Evolutionary conservation across 2,329 filamentous ascomycete genomes (phyloP).

Genomic region (Colletotrichum musae): DNA sequence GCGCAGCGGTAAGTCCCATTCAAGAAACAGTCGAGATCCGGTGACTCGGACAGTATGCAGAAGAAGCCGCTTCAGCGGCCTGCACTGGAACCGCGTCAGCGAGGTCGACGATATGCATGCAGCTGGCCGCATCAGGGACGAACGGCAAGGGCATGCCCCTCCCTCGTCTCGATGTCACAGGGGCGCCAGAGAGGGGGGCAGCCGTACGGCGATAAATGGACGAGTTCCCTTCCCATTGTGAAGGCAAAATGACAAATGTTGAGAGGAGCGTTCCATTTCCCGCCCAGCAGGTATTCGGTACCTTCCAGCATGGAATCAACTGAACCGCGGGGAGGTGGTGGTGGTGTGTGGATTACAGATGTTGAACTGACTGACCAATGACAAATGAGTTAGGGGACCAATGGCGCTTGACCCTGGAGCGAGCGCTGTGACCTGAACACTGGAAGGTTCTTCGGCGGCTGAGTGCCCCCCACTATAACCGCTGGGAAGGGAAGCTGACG

Average conservation of each 20-base stretch:
- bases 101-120: conserved; percentile 26
- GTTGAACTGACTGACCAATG: not conserved
- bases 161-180: not conserved
- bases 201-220: not conserved
- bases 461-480: not conserved
- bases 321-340: no score
- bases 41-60: conserved; percentile 36
- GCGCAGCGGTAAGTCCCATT: not conserved
- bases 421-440: conserved; percentile 5
- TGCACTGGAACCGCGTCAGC: conserved; percentile 21
- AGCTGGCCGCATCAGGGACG: conserved; percentile 13
- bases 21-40: conserved; percentile 16
- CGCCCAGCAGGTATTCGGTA: not conserved
- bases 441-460: conserved; percentile 33
- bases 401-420: not conserved
- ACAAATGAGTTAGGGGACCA: conserved; percentile 5
- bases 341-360: conserved; percentile 11
- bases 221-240: no score
- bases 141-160: not conserved
- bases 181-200: not conserved
- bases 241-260: conserved; percentile 13
- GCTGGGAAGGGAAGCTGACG: conserved; percentile 20
- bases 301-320: no score
- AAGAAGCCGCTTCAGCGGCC: conserved; percentile 23
- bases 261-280: not conserved